Conservation (phyloP, 1,139 yeast genomes). For the Scheffersomyces titani region DNA sequence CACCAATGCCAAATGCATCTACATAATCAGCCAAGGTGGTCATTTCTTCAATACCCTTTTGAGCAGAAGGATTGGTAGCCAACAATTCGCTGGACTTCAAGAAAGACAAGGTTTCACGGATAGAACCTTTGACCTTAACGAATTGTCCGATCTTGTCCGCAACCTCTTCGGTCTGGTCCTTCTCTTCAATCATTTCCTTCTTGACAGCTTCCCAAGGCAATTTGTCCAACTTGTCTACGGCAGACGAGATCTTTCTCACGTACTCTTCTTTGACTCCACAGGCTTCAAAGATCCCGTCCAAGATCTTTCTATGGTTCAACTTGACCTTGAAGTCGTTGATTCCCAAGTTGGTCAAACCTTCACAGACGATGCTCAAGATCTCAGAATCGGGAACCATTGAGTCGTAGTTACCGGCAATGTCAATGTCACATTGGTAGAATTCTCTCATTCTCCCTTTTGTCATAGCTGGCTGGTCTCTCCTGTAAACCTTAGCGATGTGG, state of each 20-base stretch:
- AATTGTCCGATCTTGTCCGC: slow-evolving; percentile 92
- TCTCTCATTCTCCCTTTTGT: slow-evolving; percentile 99
- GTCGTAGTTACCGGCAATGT: slow-evolving; percentile 90
- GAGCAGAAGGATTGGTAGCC: slow-evolving; percentile 67
- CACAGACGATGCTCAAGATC: slow-evolving; percentile 74
- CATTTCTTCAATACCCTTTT: slow-evolving; percentile 82
- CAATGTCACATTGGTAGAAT: slow-evolving; percentile 97
- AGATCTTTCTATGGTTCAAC: slow-evolving; percentile 89
- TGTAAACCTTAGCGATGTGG: slow-evolving; percentile 96
- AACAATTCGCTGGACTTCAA: slow-evolving; percentile 61
- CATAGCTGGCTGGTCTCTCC: slow-evolving; percentile 99
- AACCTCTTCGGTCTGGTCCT: slow-evolving; percentile 84
- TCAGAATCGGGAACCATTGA: slow-evolving; percentile 97
- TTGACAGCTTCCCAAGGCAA: slow-evolving; percentile 93
- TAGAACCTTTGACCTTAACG: slow-evolving; percentile 79
- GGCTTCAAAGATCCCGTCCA: slow-evolving; percentile 92
- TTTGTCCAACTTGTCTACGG: slow-evolving; percentile 95
- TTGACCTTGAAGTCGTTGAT: slow-evolving; percentile 87
- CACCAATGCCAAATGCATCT: slow-evolving; percentile 72
- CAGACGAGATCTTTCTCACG: slow-evolving; percentile 88
- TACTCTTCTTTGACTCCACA: slow-evolving; percentile 95
- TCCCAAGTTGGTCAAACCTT: slow-evolving; percentile 81
- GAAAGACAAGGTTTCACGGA: slow-evolving; percentile 62
- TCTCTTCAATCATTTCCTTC: slow-evolving; percentile 88
- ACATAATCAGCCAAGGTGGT: slow-evolving; percentile 69